A percentile compares a stretch with the other conserved stretches of the same genome.
phyloP scores from a whole-genome alignment of 2,329 filamentous ascomycete genomes.

The Aplosporella prunicola region DNA sequence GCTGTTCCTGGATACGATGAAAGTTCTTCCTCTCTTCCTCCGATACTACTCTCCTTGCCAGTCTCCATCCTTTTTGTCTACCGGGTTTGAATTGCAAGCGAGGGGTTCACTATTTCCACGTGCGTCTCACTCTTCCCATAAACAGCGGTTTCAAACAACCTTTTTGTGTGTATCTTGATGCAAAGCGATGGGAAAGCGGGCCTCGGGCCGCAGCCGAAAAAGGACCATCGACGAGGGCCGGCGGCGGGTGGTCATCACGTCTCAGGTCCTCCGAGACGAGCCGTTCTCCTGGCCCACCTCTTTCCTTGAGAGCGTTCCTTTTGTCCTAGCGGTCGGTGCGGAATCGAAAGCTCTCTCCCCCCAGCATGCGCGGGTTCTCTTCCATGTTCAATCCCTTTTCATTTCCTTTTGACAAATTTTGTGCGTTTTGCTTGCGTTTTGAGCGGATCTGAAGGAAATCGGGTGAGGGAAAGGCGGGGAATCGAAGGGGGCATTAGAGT shows the following conservation, averaged over 20 bases:
- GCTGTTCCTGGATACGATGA: slow-evolving; percentile 31
- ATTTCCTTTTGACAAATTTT: not conserved
- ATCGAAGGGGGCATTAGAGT: slow-evolving; percentile 8
- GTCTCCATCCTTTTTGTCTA: slow-evolving; percentile 4
- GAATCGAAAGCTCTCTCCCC: not conserved
- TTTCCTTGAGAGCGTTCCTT: slow-evolving; percentile 7
- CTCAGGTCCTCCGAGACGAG: too few species aligned
- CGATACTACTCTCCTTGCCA: not conserved
- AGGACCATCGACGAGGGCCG: too few species aligned
- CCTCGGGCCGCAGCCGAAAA: too few species aligned
- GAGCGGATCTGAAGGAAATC: too few species aligned
- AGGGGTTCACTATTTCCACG: slow-evolving; percentile 2
- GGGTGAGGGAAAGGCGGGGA: slow-evolving; percentile 2
- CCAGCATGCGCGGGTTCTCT: not conserved
- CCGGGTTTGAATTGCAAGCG: slow-evolving; percentile 9
- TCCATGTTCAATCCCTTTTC: slow-evolving; percentile 3
- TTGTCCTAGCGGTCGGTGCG: slow-evolving; percentile 4
- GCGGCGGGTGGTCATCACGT: too few species aligned
- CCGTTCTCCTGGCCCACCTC: too few species aligned
- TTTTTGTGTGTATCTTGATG: slow-evolving; percentile 10
- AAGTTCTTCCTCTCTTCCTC: slow-evolving; percentile 4
- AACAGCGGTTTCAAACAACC: slow-evolving; percentile 7
- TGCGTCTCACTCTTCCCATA: slow-evolving; percentile 9
- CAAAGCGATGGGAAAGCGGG: slow-evolving; percentile 7
- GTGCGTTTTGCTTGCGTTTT: slow-evolving; percentile 1